phyloP scores from a whole-genome alignment of 2,329 filamentous ascomycete genomes.

The Sclerotiophoma versabilis region DNA sequence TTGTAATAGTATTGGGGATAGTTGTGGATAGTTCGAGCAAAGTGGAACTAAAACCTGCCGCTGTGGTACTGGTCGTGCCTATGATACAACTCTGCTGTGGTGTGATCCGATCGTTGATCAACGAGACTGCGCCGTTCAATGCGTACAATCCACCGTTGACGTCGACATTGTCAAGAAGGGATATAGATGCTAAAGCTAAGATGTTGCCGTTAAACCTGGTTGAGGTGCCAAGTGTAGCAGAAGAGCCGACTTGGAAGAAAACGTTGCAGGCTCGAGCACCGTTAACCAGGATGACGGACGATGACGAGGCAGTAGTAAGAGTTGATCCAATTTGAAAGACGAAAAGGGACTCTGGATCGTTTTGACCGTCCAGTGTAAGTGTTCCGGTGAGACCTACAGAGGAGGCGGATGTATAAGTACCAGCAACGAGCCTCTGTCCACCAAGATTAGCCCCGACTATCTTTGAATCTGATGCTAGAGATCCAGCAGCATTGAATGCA shows the following conservation, averaged over 20 bases:
- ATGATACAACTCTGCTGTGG: background rate
- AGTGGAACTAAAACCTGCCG: too few species aligned
- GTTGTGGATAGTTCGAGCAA: background rate
- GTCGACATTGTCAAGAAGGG: conserved; percentile 5
- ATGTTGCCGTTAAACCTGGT: conserved; percentile 18
- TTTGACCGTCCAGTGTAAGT: conserved; percentile 18
- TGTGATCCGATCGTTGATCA: conserved; percentile 14
- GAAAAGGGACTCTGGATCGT: conserved; percentile 15
- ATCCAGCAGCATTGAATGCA: background rate
- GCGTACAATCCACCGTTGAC: conserved; percentile 18
- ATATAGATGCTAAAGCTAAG: conserved; percentile 14
- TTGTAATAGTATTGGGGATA: background rate
- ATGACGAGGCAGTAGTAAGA: conserved; percentile 12
- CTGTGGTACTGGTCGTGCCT: background rate
- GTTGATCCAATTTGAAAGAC: conserved; percentile 22
- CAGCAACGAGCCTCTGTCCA: background rate
- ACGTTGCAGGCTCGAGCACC: conserved; percentile 24
- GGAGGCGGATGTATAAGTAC: conserved; percentile 4
- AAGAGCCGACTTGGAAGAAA: conserved; percentile 17
- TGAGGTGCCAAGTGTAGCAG: conserved; percentile 17
- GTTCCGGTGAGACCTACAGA: conserved; percentile 13
- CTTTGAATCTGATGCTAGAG: background rate
- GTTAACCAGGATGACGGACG: conserved; percentile 17
- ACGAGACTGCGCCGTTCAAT: conserved; percentile 18
- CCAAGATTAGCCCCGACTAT: background rate